These are phyloP conservation scores for Hypoxylon subgilvum DNA, from an alignment of 495 filamentous ascomycete species.

Conservation along the genomic window DNA sequence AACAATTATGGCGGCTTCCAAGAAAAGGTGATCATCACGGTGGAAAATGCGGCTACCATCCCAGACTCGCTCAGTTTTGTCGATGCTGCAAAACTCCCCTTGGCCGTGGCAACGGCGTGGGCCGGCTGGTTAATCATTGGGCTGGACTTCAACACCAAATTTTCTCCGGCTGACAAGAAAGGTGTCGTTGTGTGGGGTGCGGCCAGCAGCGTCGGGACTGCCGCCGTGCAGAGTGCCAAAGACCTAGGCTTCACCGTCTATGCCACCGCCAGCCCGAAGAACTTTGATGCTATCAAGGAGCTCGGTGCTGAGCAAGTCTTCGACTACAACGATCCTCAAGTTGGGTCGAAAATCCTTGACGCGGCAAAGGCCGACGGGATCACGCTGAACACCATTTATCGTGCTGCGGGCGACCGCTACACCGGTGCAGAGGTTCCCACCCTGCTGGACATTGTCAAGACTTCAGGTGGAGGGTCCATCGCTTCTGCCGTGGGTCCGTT, in stretches of 20 bases:
- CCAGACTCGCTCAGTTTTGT: conserved; percentile 51
- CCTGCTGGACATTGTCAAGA: too few species aligned
- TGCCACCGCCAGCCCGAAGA: conserved; percentile 54
- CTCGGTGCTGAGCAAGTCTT: conserved; percentile 59
- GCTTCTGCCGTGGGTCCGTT: conserved; percentile 45
- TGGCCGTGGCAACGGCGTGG: conserved; percentile 42
- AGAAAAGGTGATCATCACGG: conserved; percentile 46
- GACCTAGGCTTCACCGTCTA: conserved; percentile 54
- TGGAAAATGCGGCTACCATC: conserved; percentile 41
- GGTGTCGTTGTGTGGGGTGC: conserved; percentile 58
- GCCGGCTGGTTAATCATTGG: conserved; percentile 46
- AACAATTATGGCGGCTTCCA: conserved; percentile 57
- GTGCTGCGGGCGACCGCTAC: conserved; percentile 45
- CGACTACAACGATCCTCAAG: conserved; percentile 54
- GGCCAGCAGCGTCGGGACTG: conserved; percentile 48
- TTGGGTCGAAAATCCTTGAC: conserved; percentile 52
- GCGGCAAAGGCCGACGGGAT: conserved; percentile 51
- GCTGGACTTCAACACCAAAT: conserved; percentile 40
- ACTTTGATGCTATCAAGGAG: conserved; percentile 51
- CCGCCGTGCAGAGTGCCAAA: conserved; percentile 51
- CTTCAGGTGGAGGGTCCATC: too few species aligned
- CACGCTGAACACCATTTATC: conserved; percentile 50
- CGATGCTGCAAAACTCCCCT: conserved; percentile 52
- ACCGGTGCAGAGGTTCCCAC: conserved; percentile 21
- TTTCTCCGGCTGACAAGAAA: conserved; percentile 41